These are phyloP conservation scores for Cercospora zeina DNA, from an alignment of 2,329 filamentous ascomycete species.

Conservation along the genomic window DNA sequence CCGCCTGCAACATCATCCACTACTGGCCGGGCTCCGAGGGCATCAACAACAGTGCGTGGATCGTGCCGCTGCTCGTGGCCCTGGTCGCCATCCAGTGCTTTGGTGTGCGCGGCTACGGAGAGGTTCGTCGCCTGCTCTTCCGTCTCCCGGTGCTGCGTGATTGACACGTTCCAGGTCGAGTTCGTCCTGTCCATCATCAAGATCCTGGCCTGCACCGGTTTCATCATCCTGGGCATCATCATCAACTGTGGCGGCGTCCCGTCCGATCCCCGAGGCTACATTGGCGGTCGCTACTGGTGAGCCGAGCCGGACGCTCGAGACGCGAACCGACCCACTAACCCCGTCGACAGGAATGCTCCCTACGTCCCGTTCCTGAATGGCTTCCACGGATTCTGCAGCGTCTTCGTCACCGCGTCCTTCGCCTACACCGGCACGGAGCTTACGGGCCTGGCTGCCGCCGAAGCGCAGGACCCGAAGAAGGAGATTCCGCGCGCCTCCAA, in stretches of 20 bases:
- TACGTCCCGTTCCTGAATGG: conserved; percentile 28
- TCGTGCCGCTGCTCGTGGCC: conserved; percentile 38
- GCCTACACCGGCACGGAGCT: conserved; percentile 64
- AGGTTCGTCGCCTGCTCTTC: conserved; percentile 20
- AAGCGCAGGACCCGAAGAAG: conserved; percentile 53
- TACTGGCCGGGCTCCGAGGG: conserved; percentile 36
- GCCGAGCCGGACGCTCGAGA: neutral
- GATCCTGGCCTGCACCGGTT: conserved; percentile 55
- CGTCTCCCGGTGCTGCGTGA: neutral
- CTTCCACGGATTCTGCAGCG: conserved; percentile 60
- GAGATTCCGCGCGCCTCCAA: conserved; percentile 40
- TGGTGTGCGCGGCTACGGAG: conserved; percentile 41
- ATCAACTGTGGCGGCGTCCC: conserved; percentile 47
- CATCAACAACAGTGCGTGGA: conserved; percentile 39
- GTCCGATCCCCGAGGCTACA: conserved; percentile 34
- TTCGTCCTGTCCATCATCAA: conserved; percentile 40
- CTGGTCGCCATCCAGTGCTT: conserved; percentile 39
- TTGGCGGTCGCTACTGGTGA: conserved; percentile 35
- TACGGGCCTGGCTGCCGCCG: conserved; percentile 65
- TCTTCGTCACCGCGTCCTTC: conserved; percentile 65
- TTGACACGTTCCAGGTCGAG: conserved; percentile 27
- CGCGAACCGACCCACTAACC: neutral
- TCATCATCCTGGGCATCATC: conserved; percentile 63
- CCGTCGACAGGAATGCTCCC: conserved; percentile 5
- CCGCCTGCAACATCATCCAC: conserved; percentile 37